Base-by-base conservation (phyloP, 2,329 filamentous ascomycete genomes). In the Alternaria atra region DNA sequence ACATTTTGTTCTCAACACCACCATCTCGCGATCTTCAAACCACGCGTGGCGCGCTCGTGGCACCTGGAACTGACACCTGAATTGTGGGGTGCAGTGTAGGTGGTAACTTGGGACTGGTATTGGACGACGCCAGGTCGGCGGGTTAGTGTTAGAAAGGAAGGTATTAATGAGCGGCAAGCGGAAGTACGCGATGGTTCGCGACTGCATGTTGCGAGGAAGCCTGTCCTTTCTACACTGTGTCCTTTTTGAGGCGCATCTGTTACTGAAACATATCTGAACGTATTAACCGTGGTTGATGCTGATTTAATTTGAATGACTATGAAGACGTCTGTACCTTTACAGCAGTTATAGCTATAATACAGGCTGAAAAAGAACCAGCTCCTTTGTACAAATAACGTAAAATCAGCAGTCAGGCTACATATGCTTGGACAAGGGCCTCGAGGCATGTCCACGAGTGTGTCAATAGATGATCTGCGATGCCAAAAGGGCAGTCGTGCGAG, bases 21-120 rank as follows among this genome's bases (percentile, higher is more conserved):
- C 64, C 64, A 58, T 50, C 42, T 53, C 37, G 43, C 57, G 52
- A 54, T 62, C 61, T 63, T 40, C 54, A 44, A 58, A 58, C 60
- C 67, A 69, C 67, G 67, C 60, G 67, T 60, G 63, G 53, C 57
- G 55, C 25, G 56, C 67, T 67, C 65, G 67, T 69, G 67, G 60
- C 60, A 42, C 29, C 25, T 43, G 29, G 17, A 57, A 47, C 58
- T 57, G 58, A 57, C 58, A 51, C 39, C 34, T 27, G 40, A 27
- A 51, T 32, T 35, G 53, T 29, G 47, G 53, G 40, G 32, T 57
- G 32, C 34, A 25, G 56, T 44, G 23, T 35, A 47, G 27, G 37
- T 44, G 53, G 32, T 37, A 47, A 44, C 34, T 48, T 51, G 42
- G 57, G 37, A 35, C 37, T 57, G 43, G 57, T 23, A 63, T 60